Conservation (phyloP, 2,329 filamentous ascomycete genomes). For the Aureobasidium sp. region DNA sequence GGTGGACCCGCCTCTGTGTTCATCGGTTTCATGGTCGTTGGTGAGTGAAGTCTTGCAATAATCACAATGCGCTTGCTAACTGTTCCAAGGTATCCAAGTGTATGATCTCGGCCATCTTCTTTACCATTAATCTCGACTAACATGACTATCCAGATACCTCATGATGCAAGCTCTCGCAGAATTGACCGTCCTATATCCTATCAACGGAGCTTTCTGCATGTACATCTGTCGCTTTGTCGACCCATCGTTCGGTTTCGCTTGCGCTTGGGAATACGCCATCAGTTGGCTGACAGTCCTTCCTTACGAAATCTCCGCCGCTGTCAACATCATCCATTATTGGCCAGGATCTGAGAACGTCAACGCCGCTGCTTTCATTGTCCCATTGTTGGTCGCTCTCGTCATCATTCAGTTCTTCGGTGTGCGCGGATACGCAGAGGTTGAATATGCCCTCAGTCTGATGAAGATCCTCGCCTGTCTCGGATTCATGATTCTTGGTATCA, state of each 20-base stretch:
- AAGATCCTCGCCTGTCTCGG: constrained; percentile 43
- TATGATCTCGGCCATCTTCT: constrained; percentile 14
- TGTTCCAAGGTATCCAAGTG: constrained; percentile 10
- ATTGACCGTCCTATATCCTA: constrained; percentile 29
- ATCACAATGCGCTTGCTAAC: background rate
- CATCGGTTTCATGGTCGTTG: background rate
- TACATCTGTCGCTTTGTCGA: constrained; percentile 37
- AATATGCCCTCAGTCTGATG: constrained; percentile 27
- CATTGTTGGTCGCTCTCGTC: constrained; percentile 24
- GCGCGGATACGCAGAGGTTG: constrained; percentile 28
- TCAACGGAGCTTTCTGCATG: constrained; percentile 29
- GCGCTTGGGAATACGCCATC: constrained; percentile 25
- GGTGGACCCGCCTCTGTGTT: constrained; percentile 35
- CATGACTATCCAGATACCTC: background rate
- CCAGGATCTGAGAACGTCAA: background rate
- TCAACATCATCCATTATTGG: constrained; percentile 17
- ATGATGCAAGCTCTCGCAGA: constrained; percentile 30
- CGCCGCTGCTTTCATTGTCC: constrained; percentile 24
- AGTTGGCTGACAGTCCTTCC: constrained; percentile 23
- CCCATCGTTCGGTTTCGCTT: constrained; percentile 27
- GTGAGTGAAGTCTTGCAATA: background rate
- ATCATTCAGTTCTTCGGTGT: constrained; percentile 27
- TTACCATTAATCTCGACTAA: constrained; percentile 21
- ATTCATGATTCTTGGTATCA: constrained; percentile 56
- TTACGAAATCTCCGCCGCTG: constrained; percentile 25